phyloP scores from a whole-genome alignment of 177 flowering plant genomes.

The Vitis hybrid region DNA sequence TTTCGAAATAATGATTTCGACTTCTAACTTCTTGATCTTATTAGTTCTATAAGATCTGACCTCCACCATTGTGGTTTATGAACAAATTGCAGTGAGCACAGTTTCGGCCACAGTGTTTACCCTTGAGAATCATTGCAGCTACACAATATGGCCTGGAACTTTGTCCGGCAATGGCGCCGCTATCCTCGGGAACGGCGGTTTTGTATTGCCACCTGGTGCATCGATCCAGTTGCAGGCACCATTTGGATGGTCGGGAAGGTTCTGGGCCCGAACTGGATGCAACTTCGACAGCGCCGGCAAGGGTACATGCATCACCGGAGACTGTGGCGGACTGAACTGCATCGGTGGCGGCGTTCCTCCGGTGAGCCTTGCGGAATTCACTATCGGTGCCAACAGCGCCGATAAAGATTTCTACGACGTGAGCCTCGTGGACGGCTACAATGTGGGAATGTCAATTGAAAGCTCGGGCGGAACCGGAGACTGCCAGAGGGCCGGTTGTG shows the following conservation, averaged over 20 bases:
- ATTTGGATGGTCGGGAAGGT: constrained; percentile 83
- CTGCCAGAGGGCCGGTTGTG: constrained; percentile 84
- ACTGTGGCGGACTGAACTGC: constrained; percentile 67
- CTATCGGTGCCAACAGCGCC: constrained; percentile 33
- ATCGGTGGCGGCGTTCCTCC: constrained; percentile 73
- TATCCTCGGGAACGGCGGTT: constrained; percentile 67
- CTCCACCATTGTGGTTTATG: neutral
- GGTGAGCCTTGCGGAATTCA: constrained; percentile 78
- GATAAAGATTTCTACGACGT: constrained; percentile 90
- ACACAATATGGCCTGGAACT: constrained; percentile 85
- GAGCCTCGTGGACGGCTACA: constrained; percentile 94
- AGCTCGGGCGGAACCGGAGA: constrained; percentile 64
- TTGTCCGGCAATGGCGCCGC: constrained; percentile 60
- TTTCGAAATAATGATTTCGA: neutral
- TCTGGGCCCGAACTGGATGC: constrained; percentile 93
- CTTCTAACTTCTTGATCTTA: neutral
- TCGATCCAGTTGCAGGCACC: constrained; percentile 55
- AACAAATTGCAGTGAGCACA: constrained; percentile 27
- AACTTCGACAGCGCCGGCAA: constrained; percentile 60
- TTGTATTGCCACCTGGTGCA: constrained; percentile 44
- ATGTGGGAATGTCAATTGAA: constrained; percentile 62
- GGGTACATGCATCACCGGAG: constrained; percentile 82
- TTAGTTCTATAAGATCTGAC: no score
- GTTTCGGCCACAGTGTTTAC: constrained; percentile 60
- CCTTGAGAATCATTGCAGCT: constrained; percentile 58